Percentiles rank a stretch among this genome's conserved stretches.
phyloP scores from a whole-genome alignment of 2,329 filamentous ascomycete genomes.

The Talaromyces sp. region DNA sequence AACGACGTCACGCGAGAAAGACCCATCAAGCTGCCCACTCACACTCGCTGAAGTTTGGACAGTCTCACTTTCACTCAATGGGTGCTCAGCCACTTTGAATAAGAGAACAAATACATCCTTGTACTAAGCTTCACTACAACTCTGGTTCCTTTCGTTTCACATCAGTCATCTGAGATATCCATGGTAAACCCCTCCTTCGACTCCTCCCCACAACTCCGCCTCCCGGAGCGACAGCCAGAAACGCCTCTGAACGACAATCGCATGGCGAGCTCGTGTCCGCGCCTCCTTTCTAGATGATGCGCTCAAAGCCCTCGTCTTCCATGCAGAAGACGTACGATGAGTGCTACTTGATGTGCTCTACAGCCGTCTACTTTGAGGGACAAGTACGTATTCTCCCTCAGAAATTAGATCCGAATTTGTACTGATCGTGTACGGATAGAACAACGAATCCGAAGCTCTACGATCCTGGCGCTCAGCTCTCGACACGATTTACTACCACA shows the following conservation, averaged over 20 bases:
- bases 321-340: constrained; percentile 98
- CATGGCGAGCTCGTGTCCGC: constrained; percentile 25
- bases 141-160: background rate
- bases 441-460: constrained; percentile 85
- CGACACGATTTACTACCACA: constrained; percentile 82
- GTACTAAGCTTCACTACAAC: background rate
- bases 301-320: constrained; percentile 61
- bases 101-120: background rate
- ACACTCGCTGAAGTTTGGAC: background rate
- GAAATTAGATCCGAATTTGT: background rate
- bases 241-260: constrained; percentile 13
- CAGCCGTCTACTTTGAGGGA: constrained; percentile 91
- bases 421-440: constrained; percentile 49
- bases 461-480: constrained; percentile 86
- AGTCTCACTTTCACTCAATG: background rate
- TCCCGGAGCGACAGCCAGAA: background rate
- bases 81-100: constrained; percentile 1
- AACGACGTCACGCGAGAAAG: constrained; percentile 34
- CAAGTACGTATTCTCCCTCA: constrained; percentile 59
- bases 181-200: background rate
- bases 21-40: constrained; percentile 4
- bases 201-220: background rate
- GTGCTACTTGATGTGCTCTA: constrained; percentile 90
- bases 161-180: background rate
- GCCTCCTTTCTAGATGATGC: constrained; percentile 43